A percentile compares a stretch with the other conserved stretches of the same genome.
Conservation (phyloP, 805 yeast genomes). For the Sporopachydermia lactativora region DNA sequence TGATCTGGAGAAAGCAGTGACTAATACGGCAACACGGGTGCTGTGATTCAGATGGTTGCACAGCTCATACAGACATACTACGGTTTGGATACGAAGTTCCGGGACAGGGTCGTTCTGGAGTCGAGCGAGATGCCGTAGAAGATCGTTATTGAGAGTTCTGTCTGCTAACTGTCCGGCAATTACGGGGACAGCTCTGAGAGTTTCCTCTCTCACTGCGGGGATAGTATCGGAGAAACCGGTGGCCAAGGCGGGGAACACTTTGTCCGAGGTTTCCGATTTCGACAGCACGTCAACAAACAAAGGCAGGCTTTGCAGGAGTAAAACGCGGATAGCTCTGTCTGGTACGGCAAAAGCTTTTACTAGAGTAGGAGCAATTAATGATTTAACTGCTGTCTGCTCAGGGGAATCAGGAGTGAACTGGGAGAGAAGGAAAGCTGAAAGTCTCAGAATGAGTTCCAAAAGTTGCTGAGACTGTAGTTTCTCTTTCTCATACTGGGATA, state of each 20-base stretch:
- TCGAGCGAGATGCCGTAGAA: constrained; percentile 67
- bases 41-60: constrained; percentile 39
- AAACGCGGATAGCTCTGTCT: constrained; percentile 66
- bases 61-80: constrained; percentile 52
- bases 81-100: constrained; percentile 65
- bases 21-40: constrained; percentile 53
- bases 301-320: constrained; percentile 53
- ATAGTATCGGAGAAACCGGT: constrained; percentile 83
- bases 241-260: constrained; percentile 51
- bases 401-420: constrained; percentile 12
- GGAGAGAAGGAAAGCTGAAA: constrained; percentile 14
- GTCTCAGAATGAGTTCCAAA: constrained; percentile 18
- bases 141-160: constrained; percentile 76
- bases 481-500: constrained; percentile 23
- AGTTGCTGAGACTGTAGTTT: constrained; percentile 20
- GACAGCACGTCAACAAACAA: constrained; percentile 34
- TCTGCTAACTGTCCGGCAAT: constrained; percentile 55
- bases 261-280: constrained; percentile 49
- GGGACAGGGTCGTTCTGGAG: constrained; percentile 67
- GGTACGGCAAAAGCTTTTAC: constrained; percentile 45
- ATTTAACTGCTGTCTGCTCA: constrained; percentile 23
- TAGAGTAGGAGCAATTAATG: constrained; percentile 44
- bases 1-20: constrained; percentile 78
- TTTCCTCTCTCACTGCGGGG: constrained; percentile 63
- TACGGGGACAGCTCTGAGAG: constrained; percentile 48